A percentile compares a stretch with the other conserved stretches of the same genome.
Evolutionary conservation across 2,329 filamentous ascomycete species (phyloP).

Genomic region (Verticillium albo-atrum): DNA sequence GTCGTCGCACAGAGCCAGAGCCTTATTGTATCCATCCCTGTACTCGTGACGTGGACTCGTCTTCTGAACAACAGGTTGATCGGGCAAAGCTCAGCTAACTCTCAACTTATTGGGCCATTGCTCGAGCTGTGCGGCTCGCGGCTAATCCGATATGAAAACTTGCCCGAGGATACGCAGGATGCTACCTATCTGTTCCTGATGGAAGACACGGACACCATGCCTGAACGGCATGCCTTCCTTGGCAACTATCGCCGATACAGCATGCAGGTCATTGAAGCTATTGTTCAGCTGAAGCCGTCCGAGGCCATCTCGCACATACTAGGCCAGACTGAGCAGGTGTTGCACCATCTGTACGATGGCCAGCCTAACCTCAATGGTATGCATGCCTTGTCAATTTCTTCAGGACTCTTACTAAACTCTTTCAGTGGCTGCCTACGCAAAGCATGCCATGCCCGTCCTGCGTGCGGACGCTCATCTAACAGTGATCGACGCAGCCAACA

Average conservation of each 20-base stretch:
- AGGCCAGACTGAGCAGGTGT: constrained; percentile 66
- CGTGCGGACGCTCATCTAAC: constrained; percentile 85
- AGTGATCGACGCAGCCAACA: constrained; percentile 82
- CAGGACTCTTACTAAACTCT: neutral
- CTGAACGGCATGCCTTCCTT: constrained; percentile 90
- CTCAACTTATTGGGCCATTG: constrained; percentile 67
- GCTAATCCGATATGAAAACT: constrained; percentile 79
- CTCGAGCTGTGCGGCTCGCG: constrained; percentile 80
- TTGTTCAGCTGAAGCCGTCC: constrained; percentile 75
- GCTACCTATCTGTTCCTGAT: constrained; percentile 76
- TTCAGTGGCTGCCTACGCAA: constrained; percentile 55
- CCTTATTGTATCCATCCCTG: constrained; percentile 87
- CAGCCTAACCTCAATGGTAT: constrained; percentile 62
- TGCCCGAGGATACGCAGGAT: constrained; percentile 78
- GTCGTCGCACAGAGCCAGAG: constrained; percentile 79
- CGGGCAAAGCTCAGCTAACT: constrained; percentile 56
- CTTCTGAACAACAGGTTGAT: constrained; percentile 70
- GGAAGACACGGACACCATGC: constrained; percentile 92
- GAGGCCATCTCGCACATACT: constrained; percentile 88
- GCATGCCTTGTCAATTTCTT: constrained; percentile 16
- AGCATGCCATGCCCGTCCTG: constrained; percentile 67
- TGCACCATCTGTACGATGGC: constrained; percentile 72
- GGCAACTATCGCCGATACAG: constrained; percentile 94
- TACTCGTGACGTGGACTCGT: constrained; percentile 85
- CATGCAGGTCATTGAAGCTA: constrained; percentile 78